Conservation (phyloP, 75 land plant genomes). For the Pseudotsuga menziesii region DNA sequence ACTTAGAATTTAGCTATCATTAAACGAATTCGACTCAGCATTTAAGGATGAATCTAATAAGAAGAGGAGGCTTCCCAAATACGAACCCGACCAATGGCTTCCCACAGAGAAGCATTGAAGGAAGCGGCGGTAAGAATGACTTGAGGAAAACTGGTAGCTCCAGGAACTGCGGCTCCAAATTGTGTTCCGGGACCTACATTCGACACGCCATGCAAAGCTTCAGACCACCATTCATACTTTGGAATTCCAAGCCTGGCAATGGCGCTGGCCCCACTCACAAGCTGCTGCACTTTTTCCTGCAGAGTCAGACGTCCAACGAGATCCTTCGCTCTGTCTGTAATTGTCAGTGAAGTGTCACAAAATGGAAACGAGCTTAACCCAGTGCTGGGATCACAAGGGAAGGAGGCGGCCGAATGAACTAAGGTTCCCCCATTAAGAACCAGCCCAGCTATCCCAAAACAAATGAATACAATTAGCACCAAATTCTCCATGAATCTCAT, state of each 20-base stretch:
- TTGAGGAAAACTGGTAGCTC: slow-evolving; percentile 91
- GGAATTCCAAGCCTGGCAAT: slow-evolving; percentile 75
- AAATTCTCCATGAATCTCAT: too few relatives aligned
- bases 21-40: too few relatives aligned
- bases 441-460: too few relatives aligned
- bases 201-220: slow-evolving; percentile 88
- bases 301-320: slow-evolving; percentile 56
- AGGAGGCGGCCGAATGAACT: too few relatives aligned
- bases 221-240: slow-evolving; percentile 90
- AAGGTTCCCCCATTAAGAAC: too few relatives aligned
- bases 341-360: slow-evolving; percentile 29
- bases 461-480: too few relatives aligned
- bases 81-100: slow-evolving; percentile 65
- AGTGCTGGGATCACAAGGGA: slow-evolving; percentile 33
- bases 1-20: too few relatives aligned
- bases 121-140: slow-evolving; percentile 90
- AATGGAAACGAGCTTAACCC: slow-evolving; percentile 26
- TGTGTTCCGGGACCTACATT: slow-evolving; percentile 54
- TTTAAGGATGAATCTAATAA: too few relatives aligned
- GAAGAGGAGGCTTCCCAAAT: too few relatives aligned
- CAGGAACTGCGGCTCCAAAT: slow-evolving; percentile 62
- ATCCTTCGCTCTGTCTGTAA: slow-evolving; percentile 46
- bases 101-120: slow-evolving; percentile 84
- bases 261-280: slow-evolving; percentile 56
- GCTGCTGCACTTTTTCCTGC: slow-evolving; percentile 68